These are phyloP conservation scores for Microdochium bolleyi DNA, from an alignment of 2,329 filamentous ascomycete genomes.

Conservation along the genomic window DNA sequence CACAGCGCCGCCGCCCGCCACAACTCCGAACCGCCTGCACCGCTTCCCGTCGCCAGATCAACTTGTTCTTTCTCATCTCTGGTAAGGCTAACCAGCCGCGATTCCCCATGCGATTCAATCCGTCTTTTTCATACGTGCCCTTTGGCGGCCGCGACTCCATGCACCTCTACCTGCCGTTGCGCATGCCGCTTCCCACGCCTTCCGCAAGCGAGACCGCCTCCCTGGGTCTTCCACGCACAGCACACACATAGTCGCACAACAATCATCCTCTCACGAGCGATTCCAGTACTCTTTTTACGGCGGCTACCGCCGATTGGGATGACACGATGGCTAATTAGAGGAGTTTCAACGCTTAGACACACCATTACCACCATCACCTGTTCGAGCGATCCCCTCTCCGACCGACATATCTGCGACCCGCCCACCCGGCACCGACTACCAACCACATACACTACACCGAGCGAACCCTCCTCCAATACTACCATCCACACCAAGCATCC, in stretches of 20 bases:
- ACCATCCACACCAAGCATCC: too few relatives aligned
- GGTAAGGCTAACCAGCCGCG: conserved; percentile 26
- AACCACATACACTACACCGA: too few relatives aligned
- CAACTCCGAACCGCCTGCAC: conserved; percentile 13
- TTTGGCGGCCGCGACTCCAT: conserved; percentile 3
- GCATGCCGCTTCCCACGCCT: neutral
- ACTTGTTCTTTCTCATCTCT: conserved; percentile 20
- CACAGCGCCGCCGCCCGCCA: conserved; percentile 15
- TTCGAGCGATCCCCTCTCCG: too few relatives aligned
- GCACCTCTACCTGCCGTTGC: neutral
- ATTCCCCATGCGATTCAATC: conserved; percentile 26
- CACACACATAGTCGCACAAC: neutral
- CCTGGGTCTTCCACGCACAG: neutral
- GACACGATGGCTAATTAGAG: too few relatives aligned
- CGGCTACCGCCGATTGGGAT: neutral
- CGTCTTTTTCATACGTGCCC: conserved; percentile 10
- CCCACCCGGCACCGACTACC: too few relatives aligned
- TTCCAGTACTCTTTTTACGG: neutral
- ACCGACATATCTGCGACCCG: too few relatives aligned
- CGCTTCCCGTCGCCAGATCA: conserved; percentile 22
- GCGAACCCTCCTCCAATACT: too few relatives aligned
- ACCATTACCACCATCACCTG: too few relatives aligned
- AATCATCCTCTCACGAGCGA: neutral
- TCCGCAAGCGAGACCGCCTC: neutral
- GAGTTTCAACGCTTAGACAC: too few relatives aligned